A percentile compares a stretch with the other conserved stretches of the same genome.
These are phyloP conservation scores for Smittium culicis DNA, from an alignment of 371 early-diverging fungal genomes.

Conservation along the genomic window DNA sequence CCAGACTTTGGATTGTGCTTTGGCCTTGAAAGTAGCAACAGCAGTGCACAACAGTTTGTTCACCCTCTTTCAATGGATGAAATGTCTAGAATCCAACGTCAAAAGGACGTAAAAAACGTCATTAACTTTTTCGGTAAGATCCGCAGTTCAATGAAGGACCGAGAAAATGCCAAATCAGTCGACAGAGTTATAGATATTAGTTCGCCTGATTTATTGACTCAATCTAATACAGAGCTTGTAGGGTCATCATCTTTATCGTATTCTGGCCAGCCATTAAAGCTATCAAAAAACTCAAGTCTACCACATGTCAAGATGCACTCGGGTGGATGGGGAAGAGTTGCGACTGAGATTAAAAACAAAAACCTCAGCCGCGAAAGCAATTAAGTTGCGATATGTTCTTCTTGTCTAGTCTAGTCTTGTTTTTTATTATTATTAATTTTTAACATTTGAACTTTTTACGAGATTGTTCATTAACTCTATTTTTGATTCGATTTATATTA, in stretches of 20 bases:
- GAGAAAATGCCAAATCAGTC: background rate
- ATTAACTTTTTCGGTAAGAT: background rate
- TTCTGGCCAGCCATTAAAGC: background rate
- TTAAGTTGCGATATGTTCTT: no score
- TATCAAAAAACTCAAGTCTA: background rate
- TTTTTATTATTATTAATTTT: background rate
- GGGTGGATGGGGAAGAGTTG: constrained; percentile 3
- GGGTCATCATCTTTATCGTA: background rate
- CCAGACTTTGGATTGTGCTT: constrained; percentile 43
- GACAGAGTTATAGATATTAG: background rate
- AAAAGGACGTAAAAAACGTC: constrained; percentile 9
- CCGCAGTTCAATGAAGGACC: constrained; percentile 7
- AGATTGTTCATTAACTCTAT: background rate
- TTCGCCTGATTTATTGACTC: background rate
- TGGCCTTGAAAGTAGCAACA: constrained; percentile 32
- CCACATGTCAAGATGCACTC: background rate
- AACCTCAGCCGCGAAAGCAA: background rate
- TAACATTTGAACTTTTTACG: background rate
- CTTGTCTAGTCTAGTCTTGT: background rate
- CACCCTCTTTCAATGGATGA: background rate
- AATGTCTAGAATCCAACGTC: constrained; percentile 1
- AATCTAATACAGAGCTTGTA: background rate
- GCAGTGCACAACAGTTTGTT: constrained; percentile 25
- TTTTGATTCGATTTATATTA: no score
- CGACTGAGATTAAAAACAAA: background rate